Evolutionary conservation across 2,329 filamentous ascomycete species (phyloP), one percentile per base, ranked within the genome.

Genomic region (Bipolaris zeicola): DNA sequence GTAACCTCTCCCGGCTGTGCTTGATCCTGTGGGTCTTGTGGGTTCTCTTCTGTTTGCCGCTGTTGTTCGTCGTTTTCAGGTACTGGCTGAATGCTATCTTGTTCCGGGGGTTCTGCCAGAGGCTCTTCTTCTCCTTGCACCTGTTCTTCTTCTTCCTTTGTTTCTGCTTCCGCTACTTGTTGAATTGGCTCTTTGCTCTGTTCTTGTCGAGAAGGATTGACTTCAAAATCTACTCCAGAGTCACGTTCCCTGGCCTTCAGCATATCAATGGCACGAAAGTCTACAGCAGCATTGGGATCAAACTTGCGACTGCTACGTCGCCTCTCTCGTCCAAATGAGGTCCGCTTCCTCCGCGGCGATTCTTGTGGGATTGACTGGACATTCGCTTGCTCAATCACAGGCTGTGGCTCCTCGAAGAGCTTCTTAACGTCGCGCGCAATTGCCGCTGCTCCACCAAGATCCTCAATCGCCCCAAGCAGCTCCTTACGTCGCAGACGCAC

Each of bases 401-500:
- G 47, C 18, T 50, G 62, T 13, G 56, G 59, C 8, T 60, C 60
- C 26, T 68, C 57, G 6, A 64, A 54, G n/a, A 63, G 63, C 20
- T 57, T 50, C 48, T 66, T 67, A 50, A 81, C 60, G 33, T 61
- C 58, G 16, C 65, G 57, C 10, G 73, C 50, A 46, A 82, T 78
- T n/a, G 57, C 65, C 11, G 75, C 66, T 11, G 80, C 62, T n/a
- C 80, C 80, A 2, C 81, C 81, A 55, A 79, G 75, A 2, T 63
- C 47, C 8, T 70, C 63, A 16, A 87, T 74, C 1, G 75, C 69
- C 2, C 64, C 49, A 18, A 77, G 68, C 39, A 87, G 77, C 56
- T 86, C 81, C 5, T 69, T 63, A 31, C 75, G 72, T 18, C 82
- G 77, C 6, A 65, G 61, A 52, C 78, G 76, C 18, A 79, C 74